Evolutionary conservation across 192 early-diverging fungal genomes (phyloP).

Genomic region (Rhizophagus clarus): DNA sequence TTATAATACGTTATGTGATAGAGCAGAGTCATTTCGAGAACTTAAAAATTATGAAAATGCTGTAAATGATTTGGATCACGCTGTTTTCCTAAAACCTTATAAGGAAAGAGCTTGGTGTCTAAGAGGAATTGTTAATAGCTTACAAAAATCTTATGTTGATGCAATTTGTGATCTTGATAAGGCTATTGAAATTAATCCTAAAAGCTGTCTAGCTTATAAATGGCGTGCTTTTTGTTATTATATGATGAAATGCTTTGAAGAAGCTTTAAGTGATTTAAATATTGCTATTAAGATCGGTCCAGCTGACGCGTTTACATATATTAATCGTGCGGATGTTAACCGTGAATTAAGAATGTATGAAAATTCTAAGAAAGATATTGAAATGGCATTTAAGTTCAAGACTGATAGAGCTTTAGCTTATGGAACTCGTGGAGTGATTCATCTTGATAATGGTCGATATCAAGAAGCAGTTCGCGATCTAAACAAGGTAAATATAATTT

Average conservation of each 20-base stretch:
- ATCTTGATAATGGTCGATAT: neutral
- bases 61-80: neutral
- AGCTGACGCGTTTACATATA: neutral
- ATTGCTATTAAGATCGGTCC: neutral
- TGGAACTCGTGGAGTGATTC: neutral
- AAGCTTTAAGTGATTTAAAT: conserved; percentile 6
- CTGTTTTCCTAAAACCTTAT: conserved; percentile 4
- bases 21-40: neutral
- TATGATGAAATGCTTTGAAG: neutral
- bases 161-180: conserved; percentile 9
- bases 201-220: neutral
- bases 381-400: neutral
- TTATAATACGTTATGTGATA: conserved; percentile 14
- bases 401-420: neutral
- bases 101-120: conserved; percentile 7
- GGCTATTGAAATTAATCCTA: conserved; percentile 1
- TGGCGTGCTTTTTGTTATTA: neutral
- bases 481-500: neutral
- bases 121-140: neutral
- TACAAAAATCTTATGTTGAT: neutral
- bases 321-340: conserved; percentile 4
- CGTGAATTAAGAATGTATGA: conserved; percentile 1
- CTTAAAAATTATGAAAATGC: conserved; percentile 1
- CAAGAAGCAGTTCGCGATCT: neutral
- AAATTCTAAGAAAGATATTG: neutral